Conservation (phyloP, 2,329 filamentous ascomycete genomes). For the Fusarium sacchari region DNA sequence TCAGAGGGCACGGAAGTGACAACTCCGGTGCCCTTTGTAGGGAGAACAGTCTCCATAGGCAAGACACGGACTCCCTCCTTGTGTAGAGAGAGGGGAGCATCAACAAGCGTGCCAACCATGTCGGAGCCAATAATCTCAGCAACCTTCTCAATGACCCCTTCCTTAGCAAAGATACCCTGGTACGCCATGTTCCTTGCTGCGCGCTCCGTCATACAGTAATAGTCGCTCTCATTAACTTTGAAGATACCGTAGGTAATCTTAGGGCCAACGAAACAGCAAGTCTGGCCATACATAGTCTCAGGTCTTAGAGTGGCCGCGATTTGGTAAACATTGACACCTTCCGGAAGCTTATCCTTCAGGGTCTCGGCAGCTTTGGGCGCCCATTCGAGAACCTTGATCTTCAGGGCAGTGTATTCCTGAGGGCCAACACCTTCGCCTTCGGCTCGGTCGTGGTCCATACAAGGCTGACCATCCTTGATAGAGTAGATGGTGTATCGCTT, state of each 20-base stretch:
- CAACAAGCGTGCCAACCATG: constrained; percentile 86
- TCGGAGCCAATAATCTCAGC: constrained; percentile 80
- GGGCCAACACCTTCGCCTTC: constrained; percentile 67
- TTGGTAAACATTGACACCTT: constrained; percentile 83
- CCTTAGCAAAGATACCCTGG: constrained; percentile 84
- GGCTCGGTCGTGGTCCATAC: constrained; percentile 60
- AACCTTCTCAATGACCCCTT: constrained; percentile 79
- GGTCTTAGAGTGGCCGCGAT: constrained; percentile 91
- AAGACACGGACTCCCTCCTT: constrained; percentile 85
- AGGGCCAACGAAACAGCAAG: constrained; percentile 93
- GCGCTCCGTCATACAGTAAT: constrained; percentile 71
- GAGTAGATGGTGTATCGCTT: constrained; percentile 92
- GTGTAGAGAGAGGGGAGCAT: constrained; percentile 89
- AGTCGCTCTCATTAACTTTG: not conserved
- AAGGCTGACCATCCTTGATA: constrained; percentile 58
- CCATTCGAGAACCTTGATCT: constrained; percentile 93
- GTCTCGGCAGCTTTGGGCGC: constrained; percentile 76
- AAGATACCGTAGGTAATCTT: constrained; percentile 65
- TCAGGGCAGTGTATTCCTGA: constrained; percentile 93
- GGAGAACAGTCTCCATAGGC: constrained; percentile 93
- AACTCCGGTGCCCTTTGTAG: constrained; percentile 94
- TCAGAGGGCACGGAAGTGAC: constrained; percentile 97
- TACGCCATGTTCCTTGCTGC: constrained; percentile 96
- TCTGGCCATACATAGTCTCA: constrained; percentile 99
- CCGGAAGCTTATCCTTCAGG: constrained; percentile 81